Conservation (phyloP, 2,329 filamentous ascomycete genomes). For the Macrophomina phaseolina region DNA sequence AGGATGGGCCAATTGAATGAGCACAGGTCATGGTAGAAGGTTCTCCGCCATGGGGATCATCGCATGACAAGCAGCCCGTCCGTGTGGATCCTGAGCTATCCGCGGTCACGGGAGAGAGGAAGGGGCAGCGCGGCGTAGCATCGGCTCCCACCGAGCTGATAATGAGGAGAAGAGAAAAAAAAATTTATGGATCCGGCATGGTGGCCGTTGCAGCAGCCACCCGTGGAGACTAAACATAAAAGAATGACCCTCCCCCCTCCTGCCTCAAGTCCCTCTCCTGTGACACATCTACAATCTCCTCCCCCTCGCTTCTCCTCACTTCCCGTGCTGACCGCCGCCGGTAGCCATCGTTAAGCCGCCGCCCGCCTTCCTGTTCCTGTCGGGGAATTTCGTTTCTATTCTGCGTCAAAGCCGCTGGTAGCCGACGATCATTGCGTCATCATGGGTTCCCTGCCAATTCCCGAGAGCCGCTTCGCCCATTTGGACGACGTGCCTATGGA, state of each 20-base stretch:
- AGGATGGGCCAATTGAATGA: not conserved
- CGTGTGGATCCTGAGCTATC: slow-evolving; percentile 22
- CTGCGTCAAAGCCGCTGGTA: slow-evolving; percentile 20
- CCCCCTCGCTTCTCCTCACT: not conserved
- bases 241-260: slow-evolving; percentile 1
- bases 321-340: not conserved
- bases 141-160: not conserved
- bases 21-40: not conserved
- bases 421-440: slow-evolving; percentile 12
- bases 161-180: not conserved
- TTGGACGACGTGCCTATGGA: slow-evolving; percentile 23
- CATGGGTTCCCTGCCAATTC: slow-evolving; percentile 25
- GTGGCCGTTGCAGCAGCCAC: not conserved
- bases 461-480: slow-evolving; percentile 23
- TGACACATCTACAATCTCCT: not conserved
- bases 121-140: slow-evolving; percentile 12
- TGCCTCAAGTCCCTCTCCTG: not conserved
- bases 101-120: slow-evolving; percentile 2
- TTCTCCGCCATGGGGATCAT: not conserved
- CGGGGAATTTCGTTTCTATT: not conserved
- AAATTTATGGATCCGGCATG: slow-evolving; percentile 9
- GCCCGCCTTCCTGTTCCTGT: slow-evolving; percentile 3
- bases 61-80: slow-evolving; percentile 7
- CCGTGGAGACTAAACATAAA: slow-evolving; percentile 10
- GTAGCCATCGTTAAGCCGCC: slow-evolving; percentile 3